Conservation (phyloP, 345 rosid genomes). For the Eucalyptus viminalis region DNA sequence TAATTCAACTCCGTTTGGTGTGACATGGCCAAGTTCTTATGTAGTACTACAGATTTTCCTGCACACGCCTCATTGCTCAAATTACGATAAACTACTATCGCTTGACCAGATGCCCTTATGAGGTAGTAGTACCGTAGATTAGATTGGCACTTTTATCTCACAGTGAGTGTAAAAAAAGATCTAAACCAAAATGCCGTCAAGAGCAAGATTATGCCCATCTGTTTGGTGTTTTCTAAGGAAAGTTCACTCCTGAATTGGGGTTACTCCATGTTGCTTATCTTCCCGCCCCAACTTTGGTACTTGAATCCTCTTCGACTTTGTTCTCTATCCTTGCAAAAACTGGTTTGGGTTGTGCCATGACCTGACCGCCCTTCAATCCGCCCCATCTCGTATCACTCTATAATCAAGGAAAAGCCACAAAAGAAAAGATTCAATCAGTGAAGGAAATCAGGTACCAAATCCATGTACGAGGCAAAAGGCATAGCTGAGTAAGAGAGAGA, state of each 20-base stretch:
- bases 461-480: too few species aligned
- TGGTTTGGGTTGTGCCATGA: slow-evolving; percentile 79
- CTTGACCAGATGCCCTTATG: not conserved
- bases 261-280: not conserved
- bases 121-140: not conserved
- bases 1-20: not conserved
- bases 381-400: slow-evolving; percentile 86
- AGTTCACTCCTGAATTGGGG: not conserved
- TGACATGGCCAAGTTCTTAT: not conserved
- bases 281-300: not conserved
- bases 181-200: not conserved
- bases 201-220: not conserved
- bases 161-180: not conserved
- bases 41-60: not conserved
- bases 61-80: not conserved
- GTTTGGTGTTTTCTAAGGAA: not conserved
- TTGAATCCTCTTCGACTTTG: slow-evolving; percentile 7
- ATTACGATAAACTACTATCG: not conserved
- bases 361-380: slow-evolving; percentile 70
- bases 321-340: slow-evolving; percentile 71
- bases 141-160: not conserved
- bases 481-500: not conserved
- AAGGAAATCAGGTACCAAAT: not conserved
- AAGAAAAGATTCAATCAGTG: not conserved
- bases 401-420: not conserved